Evolutionary conservation across 2,329 filamentous ascomycete genomes (phyloP), one percentile per base, ranked within the genome.

Genomic region (Fusarium pininemorale): DNA sequence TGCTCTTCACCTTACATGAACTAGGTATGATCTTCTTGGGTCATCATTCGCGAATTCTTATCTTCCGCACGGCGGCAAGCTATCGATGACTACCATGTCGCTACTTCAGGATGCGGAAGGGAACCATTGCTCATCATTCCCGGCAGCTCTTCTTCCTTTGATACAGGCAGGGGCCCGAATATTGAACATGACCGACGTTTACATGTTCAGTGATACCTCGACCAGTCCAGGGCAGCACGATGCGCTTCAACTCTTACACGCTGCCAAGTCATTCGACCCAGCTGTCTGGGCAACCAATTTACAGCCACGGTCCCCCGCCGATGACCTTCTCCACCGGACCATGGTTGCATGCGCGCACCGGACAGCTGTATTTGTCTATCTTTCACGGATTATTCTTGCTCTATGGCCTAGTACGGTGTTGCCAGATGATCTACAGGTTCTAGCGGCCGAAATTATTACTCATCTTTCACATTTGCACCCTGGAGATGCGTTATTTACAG

Each of bases 161-260:
- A 50, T 50, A n/a, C 26, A 16, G 10, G 10, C 14, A 9, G 45
- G 47, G 20, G 28, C 47, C 5, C 28, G 5, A 13, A 8, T 50
- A 30, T 50, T 50, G 47, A 13, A 50, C 10, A 5, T 2, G 1
- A 12, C 7, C 4, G 11, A 18, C 10, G 10, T 9, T 18, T 30
- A 6, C 20, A 18, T 6, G 20, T 15, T 30, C 1, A 7, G 0
- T 1, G 26, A 48, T 30, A 8, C 26, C 2, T 48, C 10, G 5
- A n/a, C 14, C 14, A 30, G 8, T 2, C 10, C 20, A 22, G 26
- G 10, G 4, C 26, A 3, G 6, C 26, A 12, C 6, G 45, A 48
- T 9, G 26, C 26, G 7, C 26, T 48, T n/a, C 7, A 28, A 7
- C 26, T 48, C 14, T n/a, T 48, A 6, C 14, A 30, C 7, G 20